A percentile compares a stretch with the other conserved stretches of the same genome.
These are phyloP conservation scores for Candida awuae DNA, from an alignment of 805 yeast genomes.

Conservation along the genomic window DNA sequence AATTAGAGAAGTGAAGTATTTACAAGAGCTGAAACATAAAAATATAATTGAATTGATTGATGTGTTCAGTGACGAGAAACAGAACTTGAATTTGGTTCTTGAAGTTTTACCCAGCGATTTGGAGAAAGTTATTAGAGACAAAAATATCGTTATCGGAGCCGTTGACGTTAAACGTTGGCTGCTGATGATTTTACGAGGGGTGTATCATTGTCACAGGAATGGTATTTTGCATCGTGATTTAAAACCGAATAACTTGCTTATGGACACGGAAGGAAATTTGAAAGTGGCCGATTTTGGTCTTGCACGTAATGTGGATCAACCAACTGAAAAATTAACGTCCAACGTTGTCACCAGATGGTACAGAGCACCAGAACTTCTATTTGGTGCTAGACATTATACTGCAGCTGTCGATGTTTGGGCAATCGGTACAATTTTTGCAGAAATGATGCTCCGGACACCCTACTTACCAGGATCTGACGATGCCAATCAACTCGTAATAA, in stretches of 20 bases:
- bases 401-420: conserved; percentile 94
- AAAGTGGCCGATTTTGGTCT: conserved; percentile 97
- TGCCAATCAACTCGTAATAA: conserved; percentile 82
- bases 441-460: conserved; percentile 89
- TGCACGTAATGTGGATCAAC: conserved; percentile 76
- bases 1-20: conserved; percentile 80
- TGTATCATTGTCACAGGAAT: conserved; percentile 92
- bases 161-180: conserved; percentile 92
- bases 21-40: conserved; percentile 69
- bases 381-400: conserved; percentile 85
- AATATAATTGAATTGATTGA: conserved; percentile 86
- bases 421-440: conserved; percentile 93
- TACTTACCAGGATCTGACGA: conserved; percentile 92
- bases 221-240: conserved; percentile 86
- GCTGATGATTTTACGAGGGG: conserved; percentile 87
- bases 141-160: conserved; percentile 63
- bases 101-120: conserved; percentile 90
- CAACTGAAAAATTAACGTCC: conserved; percentile 72
- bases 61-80: conserved; percentile 61
- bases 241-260: conserved; percentile 82
- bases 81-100: conserved; percentile 73
- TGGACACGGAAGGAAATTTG: conserved; percentile 80
- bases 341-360: conserved; percentile 98
- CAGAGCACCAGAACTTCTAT: conserved; percentile 86
- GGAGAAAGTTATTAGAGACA: conserved; percentile 82